Percentiles rank a stretch among this genome's conserved stretches.
Conservation (phyloP, 805 yeast species). For the Pichia heedii region DNA sequence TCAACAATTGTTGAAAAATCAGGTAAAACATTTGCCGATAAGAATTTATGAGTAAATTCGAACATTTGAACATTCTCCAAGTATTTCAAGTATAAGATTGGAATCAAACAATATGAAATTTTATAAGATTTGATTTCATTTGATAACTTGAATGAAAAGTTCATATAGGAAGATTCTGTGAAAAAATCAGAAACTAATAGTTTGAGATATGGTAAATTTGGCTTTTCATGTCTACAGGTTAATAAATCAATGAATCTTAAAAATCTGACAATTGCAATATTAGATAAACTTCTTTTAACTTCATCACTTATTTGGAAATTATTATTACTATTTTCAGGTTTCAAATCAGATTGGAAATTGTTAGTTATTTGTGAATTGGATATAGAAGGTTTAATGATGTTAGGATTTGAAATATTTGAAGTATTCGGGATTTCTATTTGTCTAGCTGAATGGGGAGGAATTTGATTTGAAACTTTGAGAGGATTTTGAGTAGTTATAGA, state of each 20-base stretch:
- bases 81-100: constrained; percentile 47
- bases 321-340: no score
- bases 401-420: neutral
- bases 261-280: constrained; percentile 42
- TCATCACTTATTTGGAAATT: constrained; percentile 10
- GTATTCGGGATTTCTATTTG: no score
- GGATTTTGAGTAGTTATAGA: constrained; percentile 6
- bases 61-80: constrained; percentile 44
- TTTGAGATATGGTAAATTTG: constrained; percentile 42
- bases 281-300: constrained; percentile 30
- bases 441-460: constrained; percentile 7
- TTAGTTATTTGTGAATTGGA: no score
- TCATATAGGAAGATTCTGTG: constrained; percentile 39
- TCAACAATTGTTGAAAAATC: constrained; percentile 47
- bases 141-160: constrained; percentile 37
- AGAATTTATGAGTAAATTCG: constrained; percentile 40
- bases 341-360: no score
- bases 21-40: constrained; percentile 44
- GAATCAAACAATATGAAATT: constrained; percentile 54
- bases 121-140: constrained; percentile 51
- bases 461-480: neutral
- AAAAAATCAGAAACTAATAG: constrained; percentile 42
- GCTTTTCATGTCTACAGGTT: constrained; percentile 27
- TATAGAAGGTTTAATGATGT: neutral
- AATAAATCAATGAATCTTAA: constrained; percentile 42